Base-by-base conservation (phyloP, 768 basidiomycete species). In the Ramaria sp. region DNA sequence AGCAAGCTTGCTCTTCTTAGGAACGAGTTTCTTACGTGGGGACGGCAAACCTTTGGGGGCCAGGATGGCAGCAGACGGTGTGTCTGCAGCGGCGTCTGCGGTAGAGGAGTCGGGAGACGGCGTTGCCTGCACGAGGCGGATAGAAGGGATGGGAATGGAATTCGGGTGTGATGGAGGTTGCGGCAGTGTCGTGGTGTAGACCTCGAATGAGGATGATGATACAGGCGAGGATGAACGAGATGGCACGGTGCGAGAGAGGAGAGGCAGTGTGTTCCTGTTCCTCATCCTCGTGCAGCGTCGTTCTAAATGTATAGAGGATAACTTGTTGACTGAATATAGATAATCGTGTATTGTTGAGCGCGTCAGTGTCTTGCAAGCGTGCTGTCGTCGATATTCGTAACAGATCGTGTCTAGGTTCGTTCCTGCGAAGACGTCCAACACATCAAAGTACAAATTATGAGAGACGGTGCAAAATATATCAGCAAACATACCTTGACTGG, bases 1-100 rank as follows among this genome's bases (percentile, higher is more conserved):
- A 12, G 69, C 65, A 3, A 87, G 74, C 61, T 80, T 87, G 1
- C 79, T 81, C 62, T 85, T 86, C 69, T 85, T 88, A 15, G 83
- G 85, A 9, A 85, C 81, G 56, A 88, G 75, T 18, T 76, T 74
- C 55, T 71, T 76, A 30, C 71, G 70, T 2, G 57, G 54, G 28
- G 0, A 71, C 60, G 6, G 55, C 53, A 25, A 64, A 56, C 0
- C 60, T 51, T 64, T 69, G 5, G 64, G 62, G n/a, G 70, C 63
- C 36, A 54, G 3, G 2, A 72, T 67, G 27, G 32, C 13, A 9
- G 32, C 8, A 12, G 39, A 41, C 16, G 60, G 12, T 39, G 56
- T 58, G 39, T 65, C 57, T 28, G 56, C 59, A 55, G 62, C 62
- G n/a, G 62, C 61, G 20, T 62, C 59, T 37, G 64, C 55, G 4